Conservation (phyloP, 345 rosid species). For the Linum tenue region DNA sequence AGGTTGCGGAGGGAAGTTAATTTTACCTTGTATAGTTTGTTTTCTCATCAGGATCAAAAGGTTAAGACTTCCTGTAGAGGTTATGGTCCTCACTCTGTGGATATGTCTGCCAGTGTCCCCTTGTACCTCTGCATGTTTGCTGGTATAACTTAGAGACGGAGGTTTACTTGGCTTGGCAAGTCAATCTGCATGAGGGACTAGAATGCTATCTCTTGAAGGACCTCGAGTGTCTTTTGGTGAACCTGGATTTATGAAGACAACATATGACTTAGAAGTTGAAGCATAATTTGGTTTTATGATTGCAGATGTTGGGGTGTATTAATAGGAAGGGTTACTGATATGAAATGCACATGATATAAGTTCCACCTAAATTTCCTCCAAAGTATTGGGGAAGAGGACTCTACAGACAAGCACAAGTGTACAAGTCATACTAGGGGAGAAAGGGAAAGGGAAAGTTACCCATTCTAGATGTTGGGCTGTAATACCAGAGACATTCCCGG, state of each 20-base stretch:
- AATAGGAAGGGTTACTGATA: neutral
- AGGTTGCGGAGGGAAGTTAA: neutral
- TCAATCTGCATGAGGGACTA: constrained; percentile 18
- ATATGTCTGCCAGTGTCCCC: neutral
- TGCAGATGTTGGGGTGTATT: neutral
- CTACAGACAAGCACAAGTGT: neutral
- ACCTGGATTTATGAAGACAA: constrained; percentile 36
- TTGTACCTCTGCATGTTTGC: too few relatives aligned
- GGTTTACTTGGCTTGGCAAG: constrained; percentile 18
- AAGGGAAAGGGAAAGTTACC: constrained; percentile 35
- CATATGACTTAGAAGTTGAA: constrained; percentile 1
- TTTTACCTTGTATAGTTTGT: neutral
- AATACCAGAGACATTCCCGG: constrained; percentile 69
- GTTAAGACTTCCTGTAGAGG: neutral
- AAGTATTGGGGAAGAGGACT: neutral
- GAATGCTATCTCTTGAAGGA: constrained; percentile 84
- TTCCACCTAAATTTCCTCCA: neutral
- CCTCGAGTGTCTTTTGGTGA: constrained; percentile 75
- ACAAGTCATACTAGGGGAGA: neutral
- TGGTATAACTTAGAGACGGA: constrained; percentile 3
- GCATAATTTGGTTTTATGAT: neutral
- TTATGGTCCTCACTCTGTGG: neutral
- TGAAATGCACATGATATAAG: neutral
- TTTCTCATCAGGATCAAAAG: neutral
- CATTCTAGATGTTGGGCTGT: constrained; percentile 95